Conservation (phyloP, 1,284 basidiomycete species). For the Ceratobasidium theobromae region DNA sequence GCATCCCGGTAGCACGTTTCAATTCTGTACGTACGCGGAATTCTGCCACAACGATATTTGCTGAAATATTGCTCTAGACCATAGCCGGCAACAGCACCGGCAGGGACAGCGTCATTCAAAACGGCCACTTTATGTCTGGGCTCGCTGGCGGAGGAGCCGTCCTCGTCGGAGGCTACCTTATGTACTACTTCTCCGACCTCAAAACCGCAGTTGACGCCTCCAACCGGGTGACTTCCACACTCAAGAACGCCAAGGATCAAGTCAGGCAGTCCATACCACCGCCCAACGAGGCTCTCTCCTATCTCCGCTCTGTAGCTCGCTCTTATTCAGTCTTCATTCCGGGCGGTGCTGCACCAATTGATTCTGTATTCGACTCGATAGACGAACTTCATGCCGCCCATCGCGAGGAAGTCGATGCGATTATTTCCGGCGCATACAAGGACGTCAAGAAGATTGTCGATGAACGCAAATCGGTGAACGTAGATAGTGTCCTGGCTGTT, state of each 20-base stretch:
- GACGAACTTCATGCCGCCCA: constrained; percentile 49
- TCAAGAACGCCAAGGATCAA: constrained; percentile 45
- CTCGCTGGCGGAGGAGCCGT: constrained; percentile 45
- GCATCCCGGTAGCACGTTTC: constrained; percentile 1
- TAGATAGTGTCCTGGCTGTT: constrained; percentile 43
- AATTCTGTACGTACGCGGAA: not conserved
- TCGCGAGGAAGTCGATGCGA: constrained; percentile 48
- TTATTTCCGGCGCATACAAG: constrained; percentile 47
- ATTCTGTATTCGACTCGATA: constrained; percentile 49
- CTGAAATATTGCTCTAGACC: not conserved
- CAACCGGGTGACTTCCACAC: constrained; percentile 43
- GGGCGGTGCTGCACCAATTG: constrained; percentile 48
- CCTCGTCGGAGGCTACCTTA: constrained; percentile 42
- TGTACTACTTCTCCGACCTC: constrained; percentile 48
- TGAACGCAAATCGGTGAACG: constrained; percentile 40
- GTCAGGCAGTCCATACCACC: constrained; percentile 43
- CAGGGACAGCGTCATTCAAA: not conserved
- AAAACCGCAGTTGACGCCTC: constrained; percentile 46
- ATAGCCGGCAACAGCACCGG: not conserved
- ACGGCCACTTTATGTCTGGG: constrained; percentile 40
- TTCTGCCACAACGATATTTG: not conserved
- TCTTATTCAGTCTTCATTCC: constrained; percentile 49
- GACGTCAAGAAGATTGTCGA: constrained; percentile 45
- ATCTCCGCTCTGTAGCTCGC: constrained; percentile 47
- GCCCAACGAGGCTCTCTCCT: constrained; percentile 47